Evolutionary conservation across 1,284 basidiomycete species (phyloP).

Genomic region (Exobasidium cylindrosporum): DNA sequence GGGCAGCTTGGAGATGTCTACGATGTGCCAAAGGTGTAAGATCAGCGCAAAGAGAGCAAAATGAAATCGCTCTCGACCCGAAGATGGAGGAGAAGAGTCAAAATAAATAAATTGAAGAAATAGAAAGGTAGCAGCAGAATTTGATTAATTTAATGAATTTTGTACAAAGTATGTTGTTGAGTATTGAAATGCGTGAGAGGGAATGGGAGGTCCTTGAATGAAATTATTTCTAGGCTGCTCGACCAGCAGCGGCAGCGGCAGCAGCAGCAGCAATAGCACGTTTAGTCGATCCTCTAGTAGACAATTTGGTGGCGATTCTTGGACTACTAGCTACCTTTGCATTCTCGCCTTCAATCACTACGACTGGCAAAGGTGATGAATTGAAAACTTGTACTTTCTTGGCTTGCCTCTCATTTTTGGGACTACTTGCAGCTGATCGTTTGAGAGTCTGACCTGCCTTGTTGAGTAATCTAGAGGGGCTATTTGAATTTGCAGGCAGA

Average conservation of each 20-base stretch:
- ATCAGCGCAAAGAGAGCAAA: conserved; percentile 12
- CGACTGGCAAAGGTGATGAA: not conserved
- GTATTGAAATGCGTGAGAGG: not conserved
- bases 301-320: too few relatives aligned
- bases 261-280: not conserved
- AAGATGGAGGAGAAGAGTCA: not conserved
- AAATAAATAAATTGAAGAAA: not conserved
- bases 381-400: not conserved
- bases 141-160: too few relatives aligned
- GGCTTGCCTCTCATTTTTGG: not conserved
- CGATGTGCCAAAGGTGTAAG: conserved; percentile 36
- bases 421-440: not conserved
- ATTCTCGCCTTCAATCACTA: not conserved
- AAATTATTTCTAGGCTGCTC: too few relatives aligned
- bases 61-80: not conserved
- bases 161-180: not conserved
- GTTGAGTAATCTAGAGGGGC: not conserved
- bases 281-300: not conserved
- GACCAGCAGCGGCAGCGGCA: too few relatives aligned
- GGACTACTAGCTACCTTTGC: not conserved
- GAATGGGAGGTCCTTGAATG: too few relatives aligned
- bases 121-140: too few relatives aligned
- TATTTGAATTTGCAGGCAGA: not conserved
- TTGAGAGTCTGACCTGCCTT: not conserved
- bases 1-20: conserved; percentile 48